Evolutionary conservation across 2,329 filamentous ascomycete species (phyloP), one percentile per base, ranked within the genome.

Genomic region (Emmonsiellopsis sp.): DNA sequence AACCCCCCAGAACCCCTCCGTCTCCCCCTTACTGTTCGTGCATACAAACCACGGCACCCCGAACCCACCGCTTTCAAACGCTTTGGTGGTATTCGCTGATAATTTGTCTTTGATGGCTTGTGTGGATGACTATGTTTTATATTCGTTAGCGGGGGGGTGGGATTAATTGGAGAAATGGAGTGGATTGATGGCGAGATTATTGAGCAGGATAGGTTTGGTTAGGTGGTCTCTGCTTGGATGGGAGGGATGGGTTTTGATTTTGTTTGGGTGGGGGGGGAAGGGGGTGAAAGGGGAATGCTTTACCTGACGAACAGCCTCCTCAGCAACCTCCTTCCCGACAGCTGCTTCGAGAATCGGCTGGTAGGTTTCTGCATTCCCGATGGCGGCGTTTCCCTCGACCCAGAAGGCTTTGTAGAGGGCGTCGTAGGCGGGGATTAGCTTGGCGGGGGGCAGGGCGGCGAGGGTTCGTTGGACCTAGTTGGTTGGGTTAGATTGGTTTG

Each of bases 31-130:
- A 6, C 64, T 50, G 63, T 83, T 80, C 48, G 74, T 79, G 51
- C 78, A 81, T 64, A 71, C 67, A 61, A 82, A 79, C 76, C 78
- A 84, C 2, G 81, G 81, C 51, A 84, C 61, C 1, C 81, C 81
- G 69, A 85, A 85, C 1, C 78, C 78, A 1, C 79, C 81, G 27
- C 75, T 71, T 27, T 68, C 65, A 27, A 83, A 69, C 1, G 79
- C 77, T 49, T 63, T 57, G 11, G 80, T 71, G 1, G 78, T 82
- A 54, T 80, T 81, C 27, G 66, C 66, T 5, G 56, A 61, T 59
- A 84, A 60, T 33, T 61, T 55, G 14, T 69, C 65, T 66, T 82
- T 82, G 40, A 71, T 69, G 43, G 76, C 72, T 5, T 62, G 54
- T n/a, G 63, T 56, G 13, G 53, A 58, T 44, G 60, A 58, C 62